Evolutionary conservation across 202 grass and related monocot genomes (phyloP).

Genomic region (Thinopyrum obtusiflorum): DNA sequence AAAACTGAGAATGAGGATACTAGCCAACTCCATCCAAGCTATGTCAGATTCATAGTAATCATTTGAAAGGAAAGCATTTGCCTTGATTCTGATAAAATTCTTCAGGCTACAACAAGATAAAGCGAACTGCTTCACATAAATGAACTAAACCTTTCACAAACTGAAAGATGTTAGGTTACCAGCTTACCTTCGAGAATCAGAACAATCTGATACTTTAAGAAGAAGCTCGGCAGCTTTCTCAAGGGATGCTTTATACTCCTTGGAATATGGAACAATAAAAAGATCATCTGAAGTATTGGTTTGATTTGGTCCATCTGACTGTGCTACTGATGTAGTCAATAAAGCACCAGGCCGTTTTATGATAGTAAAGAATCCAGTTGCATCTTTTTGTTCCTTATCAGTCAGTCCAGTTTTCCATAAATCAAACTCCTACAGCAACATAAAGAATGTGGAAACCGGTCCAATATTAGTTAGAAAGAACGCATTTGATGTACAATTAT

Average conservation of each 20-base stretch:
- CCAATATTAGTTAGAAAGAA: constrained; percentile 25
- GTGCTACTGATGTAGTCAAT: constrained; percentile 26
- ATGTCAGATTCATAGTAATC: constrained; percentile 97
- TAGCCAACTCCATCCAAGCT: constrained; percentile 96
- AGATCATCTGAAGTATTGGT: constrained; percentile 63
- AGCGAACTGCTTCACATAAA: constrained; percentile 8
- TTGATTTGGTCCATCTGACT: constrained; percentile 27
- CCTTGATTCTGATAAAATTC: constrained; percentile 81
- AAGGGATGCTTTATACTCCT: constrained; percentile 74
- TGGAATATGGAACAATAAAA: constrained; percentile 74
- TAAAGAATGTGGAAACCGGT: background rate
- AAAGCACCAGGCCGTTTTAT: constrained; percentile 62
- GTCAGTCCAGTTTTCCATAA: constrained; percentile 66
- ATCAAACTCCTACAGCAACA: constrained; percentile 77
- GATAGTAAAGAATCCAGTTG: constrained; percentile 77
- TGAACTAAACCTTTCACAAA: constrained; percentile 25
- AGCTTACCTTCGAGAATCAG: constrained; percentile 75
- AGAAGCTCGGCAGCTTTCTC: constrained; percentile 72
- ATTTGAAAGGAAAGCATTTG: constrained; percentile 87
- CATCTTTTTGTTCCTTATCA: constrained; percentile 65
- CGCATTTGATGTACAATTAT: background rate
- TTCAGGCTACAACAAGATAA: constrained; percentile 64
- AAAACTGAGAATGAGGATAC: constrained; percentile 36
- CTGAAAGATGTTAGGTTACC: constrained; percentile 7
- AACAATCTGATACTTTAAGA: constrained; percentile 63